Percentiles rank a stretch among this genome's conserved stretches.
phyloP scores from a whole-genome alignment of 2,329 filamentous ascomycete genomes.

The Ceratocystis harringtonii region DNA sequence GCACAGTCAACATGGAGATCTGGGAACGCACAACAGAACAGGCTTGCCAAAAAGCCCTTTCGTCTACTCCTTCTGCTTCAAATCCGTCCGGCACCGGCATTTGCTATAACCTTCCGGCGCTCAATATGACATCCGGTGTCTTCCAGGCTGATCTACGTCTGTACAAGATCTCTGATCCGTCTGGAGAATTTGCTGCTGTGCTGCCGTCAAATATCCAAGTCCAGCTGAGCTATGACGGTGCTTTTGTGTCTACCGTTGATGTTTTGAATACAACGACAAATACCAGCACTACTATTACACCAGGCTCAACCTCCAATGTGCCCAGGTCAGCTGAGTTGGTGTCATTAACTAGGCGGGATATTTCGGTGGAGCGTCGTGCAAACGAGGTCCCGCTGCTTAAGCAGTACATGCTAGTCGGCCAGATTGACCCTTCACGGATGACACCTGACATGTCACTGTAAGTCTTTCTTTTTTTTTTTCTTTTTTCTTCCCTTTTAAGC shows the following conservation, averaged over 20 bases:
- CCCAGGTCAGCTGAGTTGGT: constrained; percentile 17
- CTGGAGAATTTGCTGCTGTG: constrained; percentile 38
- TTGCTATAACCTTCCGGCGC: constrained; percentile 66
- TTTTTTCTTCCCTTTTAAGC: not conserved
- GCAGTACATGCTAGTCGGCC: constrained; percentile 52
- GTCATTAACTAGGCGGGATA: constrained; percentile 20
- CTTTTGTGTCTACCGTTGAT: constrained; percentile 33
- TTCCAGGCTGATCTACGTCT: constrained; percentile 67
- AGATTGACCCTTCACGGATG: constrained; percentile 46
- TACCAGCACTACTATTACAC: not conserved
- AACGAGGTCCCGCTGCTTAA: constrained; percentile 33
- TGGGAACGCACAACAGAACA: constrained; percentile 41
- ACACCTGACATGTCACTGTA: constrained; percentile 44
- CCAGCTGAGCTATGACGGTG: constrained; percentile 38
- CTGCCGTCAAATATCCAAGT: constrained; percentile 39
- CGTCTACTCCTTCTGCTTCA: constrained; percentile 39
- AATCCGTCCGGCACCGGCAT: constrained; percentile 66
- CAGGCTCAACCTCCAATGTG: not conserved
- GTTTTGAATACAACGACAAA: constrained; percentile 22
- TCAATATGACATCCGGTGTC: constrained; percentile 50
- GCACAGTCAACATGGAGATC: constrained; percentile 36
- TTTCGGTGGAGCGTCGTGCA: constrained; percentile 17
- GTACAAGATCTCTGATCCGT: constrained; percentile 50
- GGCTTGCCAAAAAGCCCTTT: constrained; percentile 46
- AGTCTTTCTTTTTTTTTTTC: constrained; percentile 24